phyloP scores from a whole-genome alignment of 164 flowering plant genomes.

The Stephania yunnanensis region DNA sequence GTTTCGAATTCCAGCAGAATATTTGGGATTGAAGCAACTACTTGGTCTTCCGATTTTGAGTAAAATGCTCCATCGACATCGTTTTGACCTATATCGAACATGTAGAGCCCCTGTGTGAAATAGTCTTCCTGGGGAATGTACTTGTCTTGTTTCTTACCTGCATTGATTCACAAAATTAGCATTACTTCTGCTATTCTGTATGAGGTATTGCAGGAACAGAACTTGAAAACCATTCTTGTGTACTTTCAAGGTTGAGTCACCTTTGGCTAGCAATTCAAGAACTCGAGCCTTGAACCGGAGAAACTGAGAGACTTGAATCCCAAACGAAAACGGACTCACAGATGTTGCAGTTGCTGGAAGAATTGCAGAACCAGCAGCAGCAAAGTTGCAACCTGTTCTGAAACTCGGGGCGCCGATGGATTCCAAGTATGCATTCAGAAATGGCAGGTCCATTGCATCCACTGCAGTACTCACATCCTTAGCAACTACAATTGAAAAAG shows the following conservation, averaged over 20 bases:
- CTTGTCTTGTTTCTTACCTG: constrained; percentile 51
- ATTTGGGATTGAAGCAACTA: constrained; percentile 70
- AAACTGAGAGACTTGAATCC: constrained; percentile 77
- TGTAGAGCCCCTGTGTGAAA: constrained; percentile 67
- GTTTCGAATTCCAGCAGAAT: constrained; percentile 61
- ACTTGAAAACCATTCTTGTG: background rate
- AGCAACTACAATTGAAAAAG: constrained; percentile 5
- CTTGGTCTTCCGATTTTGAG: constrained; percentile 71
- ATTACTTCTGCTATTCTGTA: background rate
- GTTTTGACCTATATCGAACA: constrained; percentile 94
- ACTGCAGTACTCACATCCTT: constrained; percentile 29
- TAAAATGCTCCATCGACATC: constrained; percentile 90
- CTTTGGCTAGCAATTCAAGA: constrained; percentile 50
- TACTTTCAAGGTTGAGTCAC: constrained; percentile 20
- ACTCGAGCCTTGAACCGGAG: constrained; percentile 62
- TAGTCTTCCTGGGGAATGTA: constrained; percentile 52
- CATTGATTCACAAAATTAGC: background rate
- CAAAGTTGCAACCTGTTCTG: constrained; percentile 78
- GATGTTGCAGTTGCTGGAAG: constrained; percentile 65
- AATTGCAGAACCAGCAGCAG: constrained; percentile 77
- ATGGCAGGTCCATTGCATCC: constrained; percentile 77
- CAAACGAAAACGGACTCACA: constrained; percentile 75
- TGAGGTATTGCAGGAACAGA: too few species aligned
- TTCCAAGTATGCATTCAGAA: constrained; percentile 78
- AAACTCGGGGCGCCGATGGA: constrained; percentile 68